Conservation (phyloP, 208 protist genomes). For the Leishmania gerbilli region DNA sequence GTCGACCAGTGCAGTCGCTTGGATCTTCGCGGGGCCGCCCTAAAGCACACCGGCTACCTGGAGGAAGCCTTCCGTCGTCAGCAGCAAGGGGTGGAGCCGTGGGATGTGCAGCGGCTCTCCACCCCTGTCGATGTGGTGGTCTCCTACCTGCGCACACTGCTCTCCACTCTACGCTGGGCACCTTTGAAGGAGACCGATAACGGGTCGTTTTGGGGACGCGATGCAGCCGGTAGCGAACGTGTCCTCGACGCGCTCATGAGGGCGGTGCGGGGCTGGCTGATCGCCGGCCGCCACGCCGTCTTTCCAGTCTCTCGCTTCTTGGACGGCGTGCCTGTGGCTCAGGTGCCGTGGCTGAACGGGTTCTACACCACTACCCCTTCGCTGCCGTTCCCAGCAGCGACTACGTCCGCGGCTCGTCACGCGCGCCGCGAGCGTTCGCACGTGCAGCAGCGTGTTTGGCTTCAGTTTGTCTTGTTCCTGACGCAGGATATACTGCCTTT, state of each 20-base stretch:
- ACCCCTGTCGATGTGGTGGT: conserved; percentile 46
- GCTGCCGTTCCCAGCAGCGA: conserved; percentile 6
- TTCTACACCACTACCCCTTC: conserved; percentile 38
- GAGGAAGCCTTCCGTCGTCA: conserved; percentile 36
- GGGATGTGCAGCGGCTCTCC: conserved; percentile 21
- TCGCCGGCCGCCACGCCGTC: conserved; percentile 36
- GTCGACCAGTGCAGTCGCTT: conserved; percentile 44
- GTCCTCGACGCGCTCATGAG: conserved; percentile 39
- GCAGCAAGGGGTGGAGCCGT: conserved; percentile 6
- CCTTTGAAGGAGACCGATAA: too few relatives aligned
- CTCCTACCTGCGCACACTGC: conserved; percentile 49
- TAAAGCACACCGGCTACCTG: conserved; percentile 52
- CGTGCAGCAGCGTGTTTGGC: conserved; percentile 65
- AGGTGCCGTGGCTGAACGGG: conserved; percentile 64
- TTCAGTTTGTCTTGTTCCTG: conserved; percentile 73
- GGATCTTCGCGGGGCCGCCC: conserved; percentile 59
- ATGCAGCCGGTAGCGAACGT: conserved; percentile 1
- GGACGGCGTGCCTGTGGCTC: conserved; percentile 47
- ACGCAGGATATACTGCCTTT: conserved; percentile 71
- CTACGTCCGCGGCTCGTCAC: conserved; percentile 13
- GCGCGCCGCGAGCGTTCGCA: conserved; percentile 45
- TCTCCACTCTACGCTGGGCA: conserved; percentile 35
- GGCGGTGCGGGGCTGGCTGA: conserved; percentile 49
- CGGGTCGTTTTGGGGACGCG: conserved; percentile 51
- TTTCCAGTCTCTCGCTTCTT: conserved; percentile 62